A percentile compares a stretch with the other conserved stretches of the same genome.
Evolutionary conservation across 139 green algal species (phyloP).

Genomic region (Microglena sp.): DNA sequence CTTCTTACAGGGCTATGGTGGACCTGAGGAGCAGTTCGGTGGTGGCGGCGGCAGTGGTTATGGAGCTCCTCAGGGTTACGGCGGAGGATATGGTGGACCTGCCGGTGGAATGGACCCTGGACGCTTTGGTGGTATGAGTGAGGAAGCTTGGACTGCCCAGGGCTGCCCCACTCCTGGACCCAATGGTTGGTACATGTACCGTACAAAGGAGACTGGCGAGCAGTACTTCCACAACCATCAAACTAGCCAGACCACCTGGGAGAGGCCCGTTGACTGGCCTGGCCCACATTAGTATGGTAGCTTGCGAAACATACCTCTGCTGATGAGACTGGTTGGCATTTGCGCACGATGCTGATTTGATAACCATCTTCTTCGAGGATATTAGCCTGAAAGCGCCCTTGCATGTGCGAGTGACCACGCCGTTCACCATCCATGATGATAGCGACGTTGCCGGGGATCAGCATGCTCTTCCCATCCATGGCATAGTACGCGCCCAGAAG

Average conservation of each 20-base stretch:
- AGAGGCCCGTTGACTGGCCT: constrained; percentile 3
- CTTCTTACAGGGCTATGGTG: constrained; percentile 8
- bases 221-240: constrained; percentile 8
- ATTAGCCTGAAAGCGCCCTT: too few species aligned
- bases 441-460: too few species aligned
- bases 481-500: too few species aligned
- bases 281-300: background rate
- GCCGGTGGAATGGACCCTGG: background rate
- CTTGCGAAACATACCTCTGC: too few species aligned
- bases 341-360: too few species aligned
- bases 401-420: too few species aligned
- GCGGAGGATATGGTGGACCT: too few species aligned
- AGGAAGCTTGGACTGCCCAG: constrained; percentile 1
- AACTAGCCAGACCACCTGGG: background rate
- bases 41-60: constrained; percentile 11
- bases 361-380: too few species aligned
- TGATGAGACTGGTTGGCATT: too few species aligned
- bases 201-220: constrained; percentile 7
- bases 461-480: too few species aligned
- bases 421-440: too few species aligned
- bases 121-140: too few species aligned
- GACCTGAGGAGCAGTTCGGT: background rate
- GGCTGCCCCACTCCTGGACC: background rate
- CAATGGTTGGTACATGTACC: constrained; percentile 14
- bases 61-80: background rate